Evolutionary conservation across 805 yeast genomes (phyloP), one percentile per base, ranked within the genome.

Genomic region (Saccharomycopsis vini): DNA sequence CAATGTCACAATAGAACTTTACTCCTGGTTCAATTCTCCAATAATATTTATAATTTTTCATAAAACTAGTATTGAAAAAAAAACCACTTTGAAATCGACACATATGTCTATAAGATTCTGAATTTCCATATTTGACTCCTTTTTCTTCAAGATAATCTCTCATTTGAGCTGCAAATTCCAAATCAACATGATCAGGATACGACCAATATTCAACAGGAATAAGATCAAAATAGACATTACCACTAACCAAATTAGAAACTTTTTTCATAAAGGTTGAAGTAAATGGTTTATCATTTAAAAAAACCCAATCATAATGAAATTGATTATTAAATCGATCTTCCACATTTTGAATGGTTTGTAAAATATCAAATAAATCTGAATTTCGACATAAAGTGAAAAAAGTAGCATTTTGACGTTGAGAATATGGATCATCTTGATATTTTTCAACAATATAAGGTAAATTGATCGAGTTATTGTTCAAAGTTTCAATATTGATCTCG

Each of bases 11-110:
- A 62, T 65, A 74, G 50, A 84, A 70, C 58, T 74, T 73, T 53
- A 80, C 76, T 53, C 75, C 81, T 12, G 95, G 95, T 64, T 88
- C 96, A 30, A 88, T 89, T 62, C 95, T 78, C 96, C 95, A 88
- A 69, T 85, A 86, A 72, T 81, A 88, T 57, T 80, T 84, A 70
- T 79, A 88, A 22, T 77, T 73, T 47, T 69, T 64, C 62, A 87
- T 56, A 39, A 78, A 62, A 41, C 73, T 74, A 57, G 83, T 85
- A 58, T 81, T 70, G 74, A 77, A 85, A 67, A 86, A 81, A 60
- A 81, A 81, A 0, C 95, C 95, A 16, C 88, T 75, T 62, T 83
- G 89, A 62, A 75, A 88, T 53, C 96, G 73, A 62, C 95, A 87
- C 95, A 88, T 85, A 63, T 84, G 89, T 58, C 95, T 76, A 64